phyloP scores from a whole-genome alignment of 1,139 yeast species.

The Pichia inconspicua region DNA sequence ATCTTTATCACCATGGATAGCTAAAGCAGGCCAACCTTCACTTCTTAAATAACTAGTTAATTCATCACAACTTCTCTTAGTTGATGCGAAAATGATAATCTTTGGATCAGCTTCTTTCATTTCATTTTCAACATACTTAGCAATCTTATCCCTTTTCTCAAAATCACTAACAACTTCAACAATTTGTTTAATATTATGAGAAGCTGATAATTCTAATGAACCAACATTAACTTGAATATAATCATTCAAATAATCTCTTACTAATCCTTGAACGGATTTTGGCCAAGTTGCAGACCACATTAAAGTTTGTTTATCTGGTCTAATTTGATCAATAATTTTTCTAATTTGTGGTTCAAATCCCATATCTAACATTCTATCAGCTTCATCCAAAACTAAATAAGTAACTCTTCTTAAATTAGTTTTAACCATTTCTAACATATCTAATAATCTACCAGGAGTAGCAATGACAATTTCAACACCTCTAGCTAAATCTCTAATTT shows the following conservation, averaged over 20 bases:
- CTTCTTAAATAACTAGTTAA: slow-evolving; percentile 84
- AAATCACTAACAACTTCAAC: slow-evolving; percentile 87
- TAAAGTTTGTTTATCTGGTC: slow-evolving; percentile 92
- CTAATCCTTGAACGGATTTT: slow-evolving; percentile 87
- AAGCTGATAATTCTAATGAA: slow-evolving; percentile 90
- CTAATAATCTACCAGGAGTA: slow-evolving; percentile 97
- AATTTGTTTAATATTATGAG: slow-evolving; percentile 89
- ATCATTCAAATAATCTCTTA: slow-evolving; percentile 83
- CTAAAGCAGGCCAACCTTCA: slow-evolving; percentile 99
- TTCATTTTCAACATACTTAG: slow-evolving; percentile 77
- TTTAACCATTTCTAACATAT: slow-evolving; percentile 91
- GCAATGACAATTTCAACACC: slow-evolving; percentile 96
- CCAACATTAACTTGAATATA: slow-evolving; percentile 96
- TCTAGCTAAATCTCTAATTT: slow-evolving; percentile 87
- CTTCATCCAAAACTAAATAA: slow-evolving; percentile 93
- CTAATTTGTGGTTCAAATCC: slow-evolving; percentile 97
- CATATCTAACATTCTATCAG: slow-evolving; percentile 95
- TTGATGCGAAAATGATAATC: slow-evolving; percentile 82
- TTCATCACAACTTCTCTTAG: slow-evolving; percentile 97
- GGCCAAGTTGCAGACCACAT: slow-evolving; percentile 99
- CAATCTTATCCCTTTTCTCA: slow-evolving; percentile 88
- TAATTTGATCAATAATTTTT: slow-evolving; percentile 70
- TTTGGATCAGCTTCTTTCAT: slow-evolving; percentile 74
- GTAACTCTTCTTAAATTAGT: slow-evolving; percentile 95
- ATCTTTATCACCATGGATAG: slow-evolving; percentile 97